Evolutionary conservation across 2,329 filamentous ascomycete species (phyloP), one percentile per base, ranked within the genome.

Genomic region (Trichoderma simmonsii): DNA sequence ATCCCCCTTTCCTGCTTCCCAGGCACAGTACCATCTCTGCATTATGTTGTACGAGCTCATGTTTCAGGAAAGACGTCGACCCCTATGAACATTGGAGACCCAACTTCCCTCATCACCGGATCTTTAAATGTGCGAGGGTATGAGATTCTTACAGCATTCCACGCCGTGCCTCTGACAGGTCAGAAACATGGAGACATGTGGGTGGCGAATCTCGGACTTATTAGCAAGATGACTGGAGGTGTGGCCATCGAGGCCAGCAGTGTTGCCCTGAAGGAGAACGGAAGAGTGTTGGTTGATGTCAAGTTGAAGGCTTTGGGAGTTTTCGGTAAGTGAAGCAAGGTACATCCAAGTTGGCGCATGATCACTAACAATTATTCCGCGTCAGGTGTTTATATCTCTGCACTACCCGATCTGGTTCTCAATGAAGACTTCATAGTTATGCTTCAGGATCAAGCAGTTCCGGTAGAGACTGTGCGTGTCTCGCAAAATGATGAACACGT

Each of bases 161-260:
- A 92, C 0, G 80, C 94, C 2, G 85, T 85, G 1, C 80, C 84
- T 0, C 90, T 95, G 74, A 80, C 83, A 1, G 83, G 82, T n/a
- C 74, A 79, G 24, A 77, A 76, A 26, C 73, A 76, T 39, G 75
- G 74, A 1, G 63, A 75, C 6, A 83, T 91, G 0, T 82, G 82
- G 57, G 84, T 95, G 2, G 90, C 93, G 0, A 90, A 92, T 21
- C 81, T 98, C 1, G 95, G 95, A 0, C 84, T 98, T 2, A 75
- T 97, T 4, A 92, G 88, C 2, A 97, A 98, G 81, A 97, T 98
- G 93, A 94, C 94, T 0, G 95, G 94, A 0, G 90, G 91, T 1
- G 94, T 93, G 1, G 94, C 94, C 0, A 86, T 97, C 8, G 83
- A 91, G 1, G 86, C 85, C 48, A 90, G 85, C n/a, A 85, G 87